phyloP scores from a whole-genome alignment of 768 basidiomycete species.

The Auricularia heimuer region DNA sequence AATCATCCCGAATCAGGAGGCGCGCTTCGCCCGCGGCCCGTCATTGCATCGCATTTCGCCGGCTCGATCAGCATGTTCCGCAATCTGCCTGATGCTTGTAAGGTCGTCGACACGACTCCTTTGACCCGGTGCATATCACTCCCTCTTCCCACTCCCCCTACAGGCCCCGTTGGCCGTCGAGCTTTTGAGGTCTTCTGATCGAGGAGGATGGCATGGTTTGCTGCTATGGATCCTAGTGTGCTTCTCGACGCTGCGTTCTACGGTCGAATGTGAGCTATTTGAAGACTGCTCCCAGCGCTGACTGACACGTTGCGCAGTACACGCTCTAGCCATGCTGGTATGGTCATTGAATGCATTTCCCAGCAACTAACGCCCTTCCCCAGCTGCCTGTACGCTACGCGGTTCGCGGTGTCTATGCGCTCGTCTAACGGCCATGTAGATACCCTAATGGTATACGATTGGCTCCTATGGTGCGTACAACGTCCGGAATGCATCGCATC shows the following conservation, averaged over 20 bases:
- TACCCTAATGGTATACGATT: neutral
- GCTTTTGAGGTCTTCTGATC: no score
- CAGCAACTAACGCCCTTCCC: neutral
- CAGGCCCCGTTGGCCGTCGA: no score
- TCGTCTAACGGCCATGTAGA: neutral
- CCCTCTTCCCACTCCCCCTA: no score
- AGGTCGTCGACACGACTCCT: no score
- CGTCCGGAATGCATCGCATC: neutral
- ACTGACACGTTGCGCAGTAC: neutral
- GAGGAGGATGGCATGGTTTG: neutral
- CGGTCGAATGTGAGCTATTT: neutral
- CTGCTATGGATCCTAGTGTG: neutral
- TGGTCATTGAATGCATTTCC: neutral
- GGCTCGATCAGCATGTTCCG: no score
- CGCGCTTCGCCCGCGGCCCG: no score
- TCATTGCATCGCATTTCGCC: no score
- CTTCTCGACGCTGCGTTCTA: neutral
- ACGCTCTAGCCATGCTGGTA: neutral
- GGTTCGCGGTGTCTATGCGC: neutral
- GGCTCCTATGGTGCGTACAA: neutral
- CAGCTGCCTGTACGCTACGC: neutral
- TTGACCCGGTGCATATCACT: no score
- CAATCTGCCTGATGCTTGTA: no score
- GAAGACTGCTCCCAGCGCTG: neutral
- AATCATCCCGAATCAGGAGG: no score